phyloP scores from a whole-genome alignment of 352 stramenopile genomes.

The Phytophthora macrochlamydospora region DNA sequence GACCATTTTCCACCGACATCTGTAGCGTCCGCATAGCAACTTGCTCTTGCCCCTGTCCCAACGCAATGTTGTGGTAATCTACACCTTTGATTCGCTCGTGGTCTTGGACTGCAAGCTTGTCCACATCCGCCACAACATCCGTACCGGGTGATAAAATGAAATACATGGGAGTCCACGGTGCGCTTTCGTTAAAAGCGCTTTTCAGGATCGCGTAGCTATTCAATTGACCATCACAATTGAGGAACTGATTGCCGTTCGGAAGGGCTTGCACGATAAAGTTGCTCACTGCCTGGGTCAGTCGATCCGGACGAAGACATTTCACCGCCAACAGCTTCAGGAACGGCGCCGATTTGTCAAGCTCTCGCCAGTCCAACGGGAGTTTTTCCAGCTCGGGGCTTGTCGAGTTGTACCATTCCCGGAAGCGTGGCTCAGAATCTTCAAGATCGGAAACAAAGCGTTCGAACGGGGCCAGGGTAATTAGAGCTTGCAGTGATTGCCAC shows the following conservation, averaged over 20 bases:
- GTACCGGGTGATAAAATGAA: slow-evolving; percentile 97
- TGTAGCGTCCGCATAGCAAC: slow-evolving; percentile 91
- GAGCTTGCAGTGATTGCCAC: slow-evolving; percentile 82
- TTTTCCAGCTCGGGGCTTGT: slow-evolving; percentile 88
- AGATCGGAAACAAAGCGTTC: slow-evolving; percentile 88
- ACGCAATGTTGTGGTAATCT: slow-evolving; percentile 96
- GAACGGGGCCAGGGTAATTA: slow-evolving; percentile 84
- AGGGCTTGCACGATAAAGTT: slow-evolving; percentile 92
- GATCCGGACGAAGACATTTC: slow-evolving; percentile 93
- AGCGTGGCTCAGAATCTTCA: slow-evolving; percentile 89
- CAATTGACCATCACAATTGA: slow-evolving; percentile 90
- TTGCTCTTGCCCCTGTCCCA: slow-evolving; percentile 94
- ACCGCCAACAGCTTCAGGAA: slow-evolving; percentile 96
- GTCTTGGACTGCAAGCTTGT: slow-evolving; percentile 93
- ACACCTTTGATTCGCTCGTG: slow-evolving; percentile 93
- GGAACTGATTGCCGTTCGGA: slow-evolving; percentile 79
- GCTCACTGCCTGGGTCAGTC: slow-evolving; percentile 92
- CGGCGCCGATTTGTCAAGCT: slow-evolving; percentile 88
- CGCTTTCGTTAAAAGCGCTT: slow-evolving; percentile 93
- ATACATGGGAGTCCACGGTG: slow-evolving; percentile 96
- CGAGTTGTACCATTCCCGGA: slow-evolving; percentile 93
- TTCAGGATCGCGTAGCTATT: slow-evolving; percentile 96
- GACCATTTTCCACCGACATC: slow-evolving; percentile 88
- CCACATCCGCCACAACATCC: slow-evolving; percentile 96
- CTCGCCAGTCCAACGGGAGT: slow-evolving; percentile 90